A percentile compares a stretch with the other conserved stretches of the same genome.
These are phyloP conservation scores for Prunus fruticosa DNA, from an alignment of 306 rosid genomes.

Conservation along the genomic window DNA sequence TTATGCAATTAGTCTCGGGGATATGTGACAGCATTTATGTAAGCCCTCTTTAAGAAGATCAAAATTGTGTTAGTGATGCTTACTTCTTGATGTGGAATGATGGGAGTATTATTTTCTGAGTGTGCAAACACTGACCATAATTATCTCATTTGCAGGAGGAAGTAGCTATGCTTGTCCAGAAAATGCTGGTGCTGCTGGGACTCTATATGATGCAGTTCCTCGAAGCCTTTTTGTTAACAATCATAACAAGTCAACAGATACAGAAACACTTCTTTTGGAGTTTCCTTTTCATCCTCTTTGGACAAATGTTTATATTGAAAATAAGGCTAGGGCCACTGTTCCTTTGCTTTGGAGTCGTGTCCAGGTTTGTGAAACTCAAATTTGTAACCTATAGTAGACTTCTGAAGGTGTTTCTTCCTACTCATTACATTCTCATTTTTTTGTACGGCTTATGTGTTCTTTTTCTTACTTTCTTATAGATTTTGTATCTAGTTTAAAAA, in stretches of 20 bases:
- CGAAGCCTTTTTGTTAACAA: slow-evolving; percentile 80
- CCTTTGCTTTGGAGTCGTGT: slow-evolving; percentile 99
- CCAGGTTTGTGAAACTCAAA: slow-evolving; percentile 65
- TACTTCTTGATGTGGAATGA: neutral
- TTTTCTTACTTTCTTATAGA: neutral
- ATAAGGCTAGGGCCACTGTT: slow-evolving; percentile 92
- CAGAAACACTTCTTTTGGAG: slow-evolving; percentile 94
- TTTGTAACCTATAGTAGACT: slow-evolving; percentile 8
- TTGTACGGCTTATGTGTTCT: neutral
- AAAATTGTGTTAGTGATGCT: neutral
- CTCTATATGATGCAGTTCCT: slow-evolving; percentile 94
- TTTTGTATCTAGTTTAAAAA: neutral
- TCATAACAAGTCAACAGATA: slow-evolving; percentile 78
- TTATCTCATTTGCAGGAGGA: slow-evolving; percentile 65
- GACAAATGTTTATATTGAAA: slow-evolving; percentile 89
- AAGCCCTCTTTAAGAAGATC: neutral
- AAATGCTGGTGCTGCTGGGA: slow-evolving; percentile 97
- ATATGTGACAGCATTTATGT: neutral
- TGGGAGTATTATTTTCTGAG: neutral
- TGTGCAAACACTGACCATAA: slow-evolving; percentile 1
- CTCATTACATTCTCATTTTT: neutral
- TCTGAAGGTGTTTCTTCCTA: neutral
- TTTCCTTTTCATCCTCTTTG: slow-evolving; percentile 94
- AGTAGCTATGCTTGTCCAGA: slow-evolving; percentile 74
- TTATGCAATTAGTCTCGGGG: neutral